Conservation (phyloP, 2,329 filamentous ascomycete genomes). For the Cyphellophora attinorum region DNA sequence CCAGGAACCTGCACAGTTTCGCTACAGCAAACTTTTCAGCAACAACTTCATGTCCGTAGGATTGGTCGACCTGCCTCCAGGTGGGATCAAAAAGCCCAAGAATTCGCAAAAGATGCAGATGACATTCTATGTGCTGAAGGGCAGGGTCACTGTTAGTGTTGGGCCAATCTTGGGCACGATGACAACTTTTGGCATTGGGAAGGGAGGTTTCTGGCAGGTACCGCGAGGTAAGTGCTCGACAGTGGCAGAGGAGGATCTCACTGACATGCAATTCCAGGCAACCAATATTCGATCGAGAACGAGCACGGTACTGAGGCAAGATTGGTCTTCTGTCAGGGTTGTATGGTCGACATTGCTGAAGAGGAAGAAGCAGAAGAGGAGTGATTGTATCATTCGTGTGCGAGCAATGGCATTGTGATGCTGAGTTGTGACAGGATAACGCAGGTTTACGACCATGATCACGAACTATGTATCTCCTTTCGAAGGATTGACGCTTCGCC, state of each 20-base stretch:
- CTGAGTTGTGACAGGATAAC: too few relatives aligned
- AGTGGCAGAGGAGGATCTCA: not conserved
- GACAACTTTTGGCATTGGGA: conserved; percentile 69
- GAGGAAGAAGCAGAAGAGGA: too few relatives aligned
- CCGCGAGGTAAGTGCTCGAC: conserved; percentile 64
- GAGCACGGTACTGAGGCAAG: conserved; percentile 54
- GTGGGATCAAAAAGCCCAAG: conserved; percentile 77
- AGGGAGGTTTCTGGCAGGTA: conserved; percentile 87
- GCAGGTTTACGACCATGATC: too few relatives aligned
- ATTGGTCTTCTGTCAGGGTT: conserved; percentile 89
- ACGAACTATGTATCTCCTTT: too few relatives aligned
- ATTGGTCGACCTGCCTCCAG: conserved; percentile 77
- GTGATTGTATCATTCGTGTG: too few relatives aligned
- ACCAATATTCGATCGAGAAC: conserved; percentile 87
- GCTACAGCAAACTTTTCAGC: conserved; percentile 79
- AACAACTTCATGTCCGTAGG: conserved; percentile 82
- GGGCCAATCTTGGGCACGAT: conserved; percentile 43
- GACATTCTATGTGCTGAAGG: conserved; percentile 83
- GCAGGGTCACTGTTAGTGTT: conserved; percentile 71
- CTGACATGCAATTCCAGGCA: conserved; percentile 49
- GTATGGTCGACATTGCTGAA: too few relatives aligned
- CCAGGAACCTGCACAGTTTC: conserved; percentile 57
- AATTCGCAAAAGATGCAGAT: conserved; percentile 95
- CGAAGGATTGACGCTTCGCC: too few relatives aligned
- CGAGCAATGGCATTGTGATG: too few relatives aligned